Evolutionary conservation across 2,329 filamentous ascomycete species (phyloP).

Genomic region (Rhytidhysteron rufulum): DNA sequence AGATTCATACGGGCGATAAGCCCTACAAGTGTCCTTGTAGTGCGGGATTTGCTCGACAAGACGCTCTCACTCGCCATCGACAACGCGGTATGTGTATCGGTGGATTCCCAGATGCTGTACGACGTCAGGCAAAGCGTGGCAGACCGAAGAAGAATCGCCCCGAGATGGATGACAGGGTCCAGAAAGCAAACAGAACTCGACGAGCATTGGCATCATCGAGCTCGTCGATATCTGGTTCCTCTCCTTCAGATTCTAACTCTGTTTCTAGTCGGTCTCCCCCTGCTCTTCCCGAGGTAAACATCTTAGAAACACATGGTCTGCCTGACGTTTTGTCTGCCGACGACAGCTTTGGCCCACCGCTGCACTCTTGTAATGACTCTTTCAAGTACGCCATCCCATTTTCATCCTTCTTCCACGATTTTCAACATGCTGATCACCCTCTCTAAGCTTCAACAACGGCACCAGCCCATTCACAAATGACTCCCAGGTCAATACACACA

Average conservation of each 20-base stretch:
- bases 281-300: slow-evolving; percentile 21
- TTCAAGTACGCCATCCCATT: slow-evolving; percentile 22
- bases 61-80: slow-evolving; percentile 88
- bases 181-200: slow-evolving; percentile 52
- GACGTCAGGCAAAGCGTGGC: slow-evolving; percentile 64
- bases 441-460: slow-evolving; percentile 23
- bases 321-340: slow-evolving; percentile 18
- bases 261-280: slow-evolving; percentile 18
- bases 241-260: slow-evolving; percentile 21
- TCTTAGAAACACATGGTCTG: slow-evolving; percentile 16
- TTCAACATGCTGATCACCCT: slow-evolving; percentile 12
- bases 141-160: slow-evolving; percentile 61
- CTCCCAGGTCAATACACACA: slow-evolving; percentile 15
- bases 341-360: slow-evolving; percentile 23
- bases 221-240: slow-evolving; percentile 31
- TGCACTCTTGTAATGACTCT: slow-evolving; percentile 26
- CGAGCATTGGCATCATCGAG: slow-evolving; percentile 29
- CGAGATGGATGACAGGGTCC: slow-evolving; percentile 54
- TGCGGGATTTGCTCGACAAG: slow-evolving; percentile 90
- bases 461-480: slow-evolving; percentile 27
- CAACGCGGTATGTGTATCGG: slow-evolving; percentile 97
- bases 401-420: background rate
- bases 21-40: slow-evolving; percentile 93
- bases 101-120: slow-evolving; percentile 77
- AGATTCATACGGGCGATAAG: slow-evolving; percentile 95